Evolutionary conservation across 352 stramenopile genomes (phyloP), one percentile per base, ranked within the genome.

Genomic region (Globisporangium nunn): DNA sequence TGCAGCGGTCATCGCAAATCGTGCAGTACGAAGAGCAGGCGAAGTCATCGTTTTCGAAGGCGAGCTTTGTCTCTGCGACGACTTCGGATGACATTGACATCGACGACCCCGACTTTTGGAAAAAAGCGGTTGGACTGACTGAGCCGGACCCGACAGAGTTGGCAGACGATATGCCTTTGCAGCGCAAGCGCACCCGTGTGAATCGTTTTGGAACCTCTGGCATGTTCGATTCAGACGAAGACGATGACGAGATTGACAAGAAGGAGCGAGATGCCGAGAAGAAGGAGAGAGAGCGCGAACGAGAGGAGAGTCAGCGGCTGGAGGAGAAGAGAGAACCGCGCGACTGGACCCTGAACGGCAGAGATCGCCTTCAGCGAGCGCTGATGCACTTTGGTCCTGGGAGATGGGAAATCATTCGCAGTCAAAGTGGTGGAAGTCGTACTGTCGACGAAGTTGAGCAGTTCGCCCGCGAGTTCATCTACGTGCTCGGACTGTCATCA

Each of bases 51-150:
- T 97, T 98, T 60, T 96, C 85, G 7, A 97, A 96, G 62, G 91
- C 91, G 23, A 96, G 85, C 70, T 98, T 98, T 59, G 87, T 97
- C 31, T 91, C 87, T 2, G 81, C 85, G 0, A 91, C 74, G 15
- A 96, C 77, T 2, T 91, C 80, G 0, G 83, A 98, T 59, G 91
- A 98, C 61, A 85, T 99, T n/a, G 93, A 99, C 67, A 87, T 99
- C 17, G 91, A 98, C 58, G 98, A 99, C 68, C 98, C 98, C 2
- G 80, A 98, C 54, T 99, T 99, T 59, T 99, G 98, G 98, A 98
- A 98, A 59, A 99, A 99, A 70, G 96, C 98, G 1, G 88, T 97
- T 6, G 91, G 91, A 6, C 51, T 96, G 14, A 75, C 66, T 3
- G 85, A 95, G 6, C 81, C 85, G 2, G 85, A 95, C 7, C 71